A percentile compares a stretch with the other conserved stretches of the same genome.
phyloP scores from a whole-genome alignment of 2,329 filamentous ascomycete genomes.

The Neobulgaria alba region DNA sequence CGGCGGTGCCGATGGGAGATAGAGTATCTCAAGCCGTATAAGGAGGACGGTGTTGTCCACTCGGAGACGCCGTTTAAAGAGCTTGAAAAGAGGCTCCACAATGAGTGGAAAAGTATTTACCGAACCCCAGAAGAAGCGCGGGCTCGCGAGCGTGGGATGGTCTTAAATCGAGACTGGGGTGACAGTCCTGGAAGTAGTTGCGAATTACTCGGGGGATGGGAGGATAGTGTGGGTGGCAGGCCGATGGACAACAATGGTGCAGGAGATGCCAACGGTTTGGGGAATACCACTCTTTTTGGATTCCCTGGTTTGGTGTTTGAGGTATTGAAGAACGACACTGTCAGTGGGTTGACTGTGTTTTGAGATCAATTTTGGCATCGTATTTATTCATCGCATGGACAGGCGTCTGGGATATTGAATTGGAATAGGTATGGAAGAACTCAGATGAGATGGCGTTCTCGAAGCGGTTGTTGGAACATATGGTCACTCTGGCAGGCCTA shows the following conservation, averaged over 20 bases:
- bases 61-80: constrained; percentile 66
- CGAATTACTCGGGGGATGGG: constrained; percentile 74
- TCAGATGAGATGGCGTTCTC: too few species aligned
- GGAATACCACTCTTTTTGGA: constrained; percentile 79
- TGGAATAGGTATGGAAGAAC: too few species aligned
- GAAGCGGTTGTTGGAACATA: too few species aligned
- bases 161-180: constrained; percentile 82
- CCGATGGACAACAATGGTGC: constrained; percentile 33
- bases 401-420: too few species aligned
- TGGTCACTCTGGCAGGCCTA: too few species aligned
- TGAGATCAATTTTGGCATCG: too few species aligned
- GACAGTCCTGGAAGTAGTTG: constrained; percentile 86
- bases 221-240: constrained; percentile 45
- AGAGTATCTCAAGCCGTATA: constrained; percentile 41
- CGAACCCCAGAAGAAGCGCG: constrained; percentile 43
- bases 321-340: constrained; percentile 83
- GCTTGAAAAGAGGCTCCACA: constrained; percentile 59
- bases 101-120: constrained; percentile 62
- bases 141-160: constrained; percentile 63
- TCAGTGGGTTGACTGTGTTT: constrained; percentile 85
- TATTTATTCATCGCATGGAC: too few species aligned
- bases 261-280: constrained; percentile 47
- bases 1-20: constrained; percentile 84
- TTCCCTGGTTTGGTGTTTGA: constrained; percentile 94
- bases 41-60: constrained; percentile 28